These are phyloP conservation scores for Ganoderma boninense DNA, from an alignment of 1,284 basidiomycete genomes.

Conservation along the genomic window DNA sequence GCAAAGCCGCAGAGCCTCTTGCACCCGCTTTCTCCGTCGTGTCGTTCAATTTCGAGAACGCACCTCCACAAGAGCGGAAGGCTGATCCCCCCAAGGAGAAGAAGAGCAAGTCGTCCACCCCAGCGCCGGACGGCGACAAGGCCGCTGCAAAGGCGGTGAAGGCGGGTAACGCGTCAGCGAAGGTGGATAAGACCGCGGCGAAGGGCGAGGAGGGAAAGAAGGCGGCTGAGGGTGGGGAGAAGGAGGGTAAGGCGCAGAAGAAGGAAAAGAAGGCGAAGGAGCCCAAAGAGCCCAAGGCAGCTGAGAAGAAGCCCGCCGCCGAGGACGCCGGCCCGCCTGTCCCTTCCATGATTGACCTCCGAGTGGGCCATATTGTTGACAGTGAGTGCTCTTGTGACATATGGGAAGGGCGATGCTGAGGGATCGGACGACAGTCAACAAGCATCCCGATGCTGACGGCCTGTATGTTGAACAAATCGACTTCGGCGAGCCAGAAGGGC, in stretches of 20 bases:
- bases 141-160: slow-evolving; percentile 38
- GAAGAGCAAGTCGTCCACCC: slow-evolving; percentile 66
- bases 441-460: slow-evolving; percentile 94
- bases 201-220: slow-evolving; percentile 38
- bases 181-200: slow-evolving; percentile 38
- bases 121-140: slow-evolving; percentile 39
- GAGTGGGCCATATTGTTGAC: slow-evolving; percentile 91
- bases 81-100: slow-evolving; percentile 83
- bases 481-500: slow-evolving; percentile 91
- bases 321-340: slow-evolving; percentile 77
- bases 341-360: slow-evolving; percentile 94
- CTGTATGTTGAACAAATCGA: slow-evolving; percentile 97
- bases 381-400: slow-evolving; percentile 56
- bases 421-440: slow-evolving; percentile 67
- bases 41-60: slow-evolving; percentile 76
- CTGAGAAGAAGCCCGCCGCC: slow-evolving; percentile 50
- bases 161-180: slow-evolving; percentile 36
- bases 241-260: slow-evolving; percentile 45
- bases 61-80: slow-evolving; percentile 79
- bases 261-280: slow-evolving; percentile 63
- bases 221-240: slow-evolving; percentile 38
- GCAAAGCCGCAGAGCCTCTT: slow-evolving; percentile 59
- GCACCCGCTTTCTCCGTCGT: slow-evolving; percentile 69
- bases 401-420: not conserved
- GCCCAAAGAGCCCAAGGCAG: slow-evolving; percentile 41